Base-by-base conservation (phyloP, 345 rosid species). In the Populus euphratica region DNA sequence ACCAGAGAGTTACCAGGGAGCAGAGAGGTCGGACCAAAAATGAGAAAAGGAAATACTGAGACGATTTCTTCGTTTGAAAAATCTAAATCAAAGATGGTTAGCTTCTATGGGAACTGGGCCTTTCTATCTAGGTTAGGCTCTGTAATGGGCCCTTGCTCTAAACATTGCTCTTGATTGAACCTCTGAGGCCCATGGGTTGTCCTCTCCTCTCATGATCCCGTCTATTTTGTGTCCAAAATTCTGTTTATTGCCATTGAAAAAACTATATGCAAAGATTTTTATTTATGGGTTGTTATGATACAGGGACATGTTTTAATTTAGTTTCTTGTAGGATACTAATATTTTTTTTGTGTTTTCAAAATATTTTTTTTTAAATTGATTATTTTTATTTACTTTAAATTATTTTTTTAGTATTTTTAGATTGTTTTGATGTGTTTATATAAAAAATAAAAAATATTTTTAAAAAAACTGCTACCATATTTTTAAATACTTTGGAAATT, bases 381-480 rank as follows among this genome's bases (percentile, higher is more conserved):
- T 33, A 3, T 0, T 33, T 33, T 3, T 3, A 27, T 33, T 33
- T 33, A 3, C 4, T 33, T 33, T 33, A 33, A 33, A 33, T 33
- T 33, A 33, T 33, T 31, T 31, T 31, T 31, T 31, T 31, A 2
- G 33, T 31, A 0, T 31, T 33, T 33, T 33, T 33, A 33, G 0
- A 33, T 33, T 33, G 4, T 33, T 33, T 33, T 33, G 5, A 4
- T 33, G 5, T 33, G 36, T 33, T 33, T 33, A 4, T 33, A 0
- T 33, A 0, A 33, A 33, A 33, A 33, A 33, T 33, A 4, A 33
- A 33, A 3, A 33, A 33, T 4, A 4, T 33, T 33, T 33, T 33
- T 0, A 33, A 33, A 4, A 33, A 33, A 4, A 4, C 0, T 33
- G 5, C 5, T 0, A 33, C 4, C 4, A 33, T 33, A 33, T 3